Evolutionary conservation across 768 basidiomycete species (phyloP), one percentile per base, ranked within the genome.

Genomic region (Rhizopogon sp.): DNA sequence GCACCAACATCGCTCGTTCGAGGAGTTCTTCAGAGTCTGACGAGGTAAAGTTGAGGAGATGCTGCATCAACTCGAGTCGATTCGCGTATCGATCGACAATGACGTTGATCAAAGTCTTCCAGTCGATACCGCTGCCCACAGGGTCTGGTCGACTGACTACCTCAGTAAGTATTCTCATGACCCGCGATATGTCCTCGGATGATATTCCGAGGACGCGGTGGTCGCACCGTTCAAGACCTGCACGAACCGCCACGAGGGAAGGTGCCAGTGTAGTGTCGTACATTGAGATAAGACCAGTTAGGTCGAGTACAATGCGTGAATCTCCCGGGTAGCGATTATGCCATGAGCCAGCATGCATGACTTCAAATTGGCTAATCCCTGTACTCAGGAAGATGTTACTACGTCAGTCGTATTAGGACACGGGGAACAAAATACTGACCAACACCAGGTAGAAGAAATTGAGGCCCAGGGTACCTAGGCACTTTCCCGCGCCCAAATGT

Each of bases 41-140:
- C 4, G 39, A 20, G 5, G 37, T 45, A 39, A 56, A 45, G 39
- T 70, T 66, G 3, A 80, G 64, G 28, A 76, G 62, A 56, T 75
- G 64, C 10, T 64, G 70, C 8, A 76, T 57, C 16, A 72, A 54
- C 52, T 79, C 74, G 13, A 81, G 65, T 17, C 79, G 64, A n/a
- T 69, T 72, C 3, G 67, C 68, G 49, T 75, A 77, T 8, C 77
- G 74, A 43, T 78, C 69, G 5, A 69, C 64, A 13, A 79, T 61
- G 28, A 73, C 68, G 11, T 69, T 66, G 10, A 71, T 58, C 35
- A 78, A 61, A 3, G 68, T 66, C 31, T 61, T 60, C 79, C 79
- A 80, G 58, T 81, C 77, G 2, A 78, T 54, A 0, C 68, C 69
- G 49, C 72, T 77, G 1, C 57, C 54, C 5, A 40, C 45, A 1